Base-by-base conservation (phyloP, 2,329 filamentous ascomycete species). In the Sarocladiaceae sp. region DNA sequence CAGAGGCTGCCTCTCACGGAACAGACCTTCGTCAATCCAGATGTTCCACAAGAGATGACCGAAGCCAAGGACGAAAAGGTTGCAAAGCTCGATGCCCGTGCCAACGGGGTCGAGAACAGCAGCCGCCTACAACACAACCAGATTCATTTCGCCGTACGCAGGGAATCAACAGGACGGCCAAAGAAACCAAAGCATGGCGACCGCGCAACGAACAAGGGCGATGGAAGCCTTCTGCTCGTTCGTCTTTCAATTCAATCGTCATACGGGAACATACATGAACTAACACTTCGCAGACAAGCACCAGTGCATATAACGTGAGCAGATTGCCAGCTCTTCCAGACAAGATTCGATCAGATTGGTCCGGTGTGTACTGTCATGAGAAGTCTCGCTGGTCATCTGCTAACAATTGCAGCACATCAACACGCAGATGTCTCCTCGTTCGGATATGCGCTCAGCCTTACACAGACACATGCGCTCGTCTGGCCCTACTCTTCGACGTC, bases 291-390 rank as follows among this genome's bases (percentile, higher is more conserved):
- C 48, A 94, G 85, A 88, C 87, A 31, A 88, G 82, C 58, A 95
- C 87, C 57, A 82, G 83, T 59, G 86, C 87, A 51, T 96, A 93
- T 61, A 84, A 78, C 33, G 86, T 95, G 50, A 87, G 85, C 64
- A 89, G 90, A 62, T 75, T 96, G 24, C 87, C 87, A 46, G 82
- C 85, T 45, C 75, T 94, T 19, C 90, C 91, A 40, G 83, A 90
- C 56, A 79, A 82, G 56, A 77, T 95, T 50, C 80, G 82, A 51
- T 68, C 77, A 52, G 76, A 82, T 56, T 72, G 77, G 47, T 70
- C 73, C 59, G 76, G 85, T 89, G 73, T 61, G 79, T 63, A 16
- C 11, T 19, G 6, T n/a, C 20, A 24, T 40, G 3, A 26, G 15
- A 15, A 34, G 16, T 27, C 12, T 4, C 18, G 7, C 4, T 24